A percentile compares a stretch with the other conserved stretches of the same genome.
Conservation (phyloP, 148 eudicot genomes). For the Vaccinium corymbosum region DNA sequence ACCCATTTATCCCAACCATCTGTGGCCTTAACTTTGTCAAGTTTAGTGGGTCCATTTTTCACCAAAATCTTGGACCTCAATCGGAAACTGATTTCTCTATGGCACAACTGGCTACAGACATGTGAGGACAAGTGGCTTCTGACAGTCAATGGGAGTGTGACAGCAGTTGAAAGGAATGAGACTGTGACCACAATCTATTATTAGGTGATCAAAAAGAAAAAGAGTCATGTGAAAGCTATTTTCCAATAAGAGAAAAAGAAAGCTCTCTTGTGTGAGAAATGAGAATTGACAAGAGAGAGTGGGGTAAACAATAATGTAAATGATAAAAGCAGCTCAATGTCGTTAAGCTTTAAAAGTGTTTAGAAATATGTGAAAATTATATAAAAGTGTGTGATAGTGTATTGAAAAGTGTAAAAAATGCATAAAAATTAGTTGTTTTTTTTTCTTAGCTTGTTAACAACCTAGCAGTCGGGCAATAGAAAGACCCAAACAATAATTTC, state of each 20-base stretch:
- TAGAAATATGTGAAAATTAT: not conserved
- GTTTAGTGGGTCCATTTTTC: not conserved
- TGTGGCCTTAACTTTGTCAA: not conserved
- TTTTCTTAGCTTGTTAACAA: not conserved
- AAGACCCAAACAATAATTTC: too few relatives aligned
- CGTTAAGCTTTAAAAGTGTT: not conserved
- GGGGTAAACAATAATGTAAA: not conserved
- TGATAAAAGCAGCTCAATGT: not conserved
- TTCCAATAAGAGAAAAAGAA: not conserved
- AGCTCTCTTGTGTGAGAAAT: not conserved
- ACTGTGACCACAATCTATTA: not conserved
- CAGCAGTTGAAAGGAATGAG: not conserved
- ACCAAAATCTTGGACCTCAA: not conserved
- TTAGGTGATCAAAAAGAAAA: not conserved
- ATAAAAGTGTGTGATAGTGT: not conserved
- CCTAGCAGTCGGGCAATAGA: not conserved
- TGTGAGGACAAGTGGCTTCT: not conserved
- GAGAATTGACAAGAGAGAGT: not conserved
- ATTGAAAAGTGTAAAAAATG: too few relatives aligned
- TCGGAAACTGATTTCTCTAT: not conserved
- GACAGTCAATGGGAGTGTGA: not conserved
- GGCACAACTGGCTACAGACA: not conserved
- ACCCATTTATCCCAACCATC: not conserved
- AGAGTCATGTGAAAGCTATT: not conserved
- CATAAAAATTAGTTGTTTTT: not conserved